Conservation (phyloP, 2,329 filamentous ascomycete species). For the Calonectria fujianensis region DNA sequence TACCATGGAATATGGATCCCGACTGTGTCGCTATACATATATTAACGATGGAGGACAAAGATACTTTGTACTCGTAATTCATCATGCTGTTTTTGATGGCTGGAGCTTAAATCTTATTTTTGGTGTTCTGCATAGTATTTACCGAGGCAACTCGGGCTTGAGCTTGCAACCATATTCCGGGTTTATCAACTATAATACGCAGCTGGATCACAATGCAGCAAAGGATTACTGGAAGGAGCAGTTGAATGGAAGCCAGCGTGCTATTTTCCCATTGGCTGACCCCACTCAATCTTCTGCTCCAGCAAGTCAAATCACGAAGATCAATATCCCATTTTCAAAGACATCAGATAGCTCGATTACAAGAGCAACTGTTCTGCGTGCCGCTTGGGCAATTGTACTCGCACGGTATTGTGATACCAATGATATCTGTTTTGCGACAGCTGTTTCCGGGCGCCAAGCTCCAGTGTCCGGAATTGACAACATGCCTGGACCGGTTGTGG, state of each 20-base stretch:
- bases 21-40: conserved; percentile 14
- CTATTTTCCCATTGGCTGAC: conserved; percentile 47
- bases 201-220: background rate
- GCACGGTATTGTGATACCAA: conserved; percentile 64
- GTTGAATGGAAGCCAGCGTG: conserved; percentile 64
- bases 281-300: background rate
- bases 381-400: conserved; percentile 72
- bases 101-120: conserved; percentile 30
- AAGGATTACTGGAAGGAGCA: background rate
- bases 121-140: background rate
- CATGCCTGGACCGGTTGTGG: conserved; percentile 58
- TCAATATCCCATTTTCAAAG: background rate
- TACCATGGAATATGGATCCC: conserved; percentile 19
- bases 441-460: conserved; percentile 62
- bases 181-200: conserved; percentile 19
- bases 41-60: background rate
- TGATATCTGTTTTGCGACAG: conserved; percentile 66
- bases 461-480: conserved; percentile 48
- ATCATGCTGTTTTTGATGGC: conserved; percentile 29
- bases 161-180: conserved; percentile 9
- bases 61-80: conserved; percentile 26
- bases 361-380: conserved; percentile 48
- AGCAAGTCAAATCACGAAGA: conserved; percentile 59
- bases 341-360: conserved; percentile 33
- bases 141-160: conserved; percentile 3